phyloP scores from a whole-genome alignment of 306 rosid species.

The Cucurbita maxima region DNA sequence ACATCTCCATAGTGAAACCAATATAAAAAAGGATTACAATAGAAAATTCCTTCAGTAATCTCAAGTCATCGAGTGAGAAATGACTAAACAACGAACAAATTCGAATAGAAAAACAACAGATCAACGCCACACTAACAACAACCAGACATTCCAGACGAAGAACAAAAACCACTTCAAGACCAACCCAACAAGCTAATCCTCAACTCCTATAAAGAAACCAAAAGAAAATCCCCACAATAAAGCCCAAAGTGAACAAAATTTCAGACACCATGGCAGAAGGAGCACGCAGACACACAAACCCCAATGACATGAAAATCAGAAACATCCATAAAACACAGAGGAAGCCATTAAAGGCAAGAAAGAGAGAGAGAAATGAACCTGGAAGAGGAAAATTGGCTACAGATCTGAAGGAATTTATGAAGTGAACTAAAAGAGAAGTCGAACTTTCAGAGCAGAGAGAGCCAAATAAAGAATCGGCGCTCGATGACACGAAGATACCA shows the following conservation, averaged over 20 bases:
- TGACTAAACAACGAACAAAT: not conserved
- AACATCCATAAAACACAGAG: not conserved
- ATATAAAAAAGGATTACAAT: not conserved
- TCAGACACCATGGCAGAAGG: not conserved
- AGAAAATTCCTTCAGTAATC: not conserved
- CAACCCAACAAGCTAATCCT: not conserved
- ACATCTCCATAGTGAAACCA: not conserved
- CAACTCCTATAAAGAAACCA: too few relatives aligned
- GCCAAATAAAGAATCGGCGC: not conserved
- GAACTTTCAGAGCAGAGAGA: not conserved
- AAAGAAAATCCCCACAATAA: not conserved
- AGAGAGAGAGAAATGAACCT: not conserved
- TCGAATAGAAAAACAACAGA: not conserved
- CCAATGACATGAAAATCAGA: not conserved
- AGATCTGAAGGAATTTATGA: not conserved
- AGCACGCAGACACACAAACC: not conserved
- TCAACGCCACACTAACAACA: not conserved
- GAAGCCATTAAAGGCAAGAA: not conserved
- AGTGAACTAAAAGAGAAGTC: not conserved
- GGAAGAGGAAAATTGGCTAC: not conserved
- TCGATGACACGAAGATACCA: not conserved
- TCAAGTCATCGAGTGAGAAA: not conserved
- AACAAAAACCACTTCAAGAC: not conserved
- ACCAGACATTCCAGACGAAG: not conserved
- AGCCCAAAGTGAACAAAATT: not conserved